These are phyloP conservation scores for Coemansia umbellata DNA, from an alignment of 192 early-diverging fungal genomes.

Conservation along the genomic window DNA sequence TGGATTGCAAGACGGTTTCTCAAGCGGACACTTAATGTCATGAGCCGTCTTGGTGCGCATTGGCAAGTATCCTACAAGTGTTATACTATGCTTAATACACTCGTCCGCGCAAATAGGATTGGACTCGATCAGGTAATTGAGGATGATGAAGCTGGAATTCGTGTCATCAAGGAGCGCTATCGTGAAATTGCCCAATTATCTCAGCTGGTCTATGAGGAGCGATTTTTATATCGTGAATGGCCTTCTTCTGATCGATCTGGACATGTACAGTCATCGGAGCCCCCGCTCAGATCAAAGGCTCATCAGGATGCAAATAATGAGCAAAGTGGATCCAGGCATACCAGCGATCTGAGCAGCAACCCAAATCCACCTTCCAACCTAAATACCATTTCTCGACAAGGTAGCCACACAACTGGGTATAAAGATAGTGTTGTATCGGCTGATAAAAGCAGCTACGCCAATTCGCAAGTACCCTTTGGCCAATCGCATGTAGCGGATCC, in stretches of 20 bases:
- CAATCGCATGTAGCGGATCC: no score
- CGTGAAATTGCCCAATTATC: slow-evolving; percentile 24
- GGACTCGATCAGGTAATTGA: slow-evolving; percentile 34
- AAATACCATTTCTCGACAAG: no score
- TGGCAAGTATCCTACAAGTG: slow-evolving; percentile 52
- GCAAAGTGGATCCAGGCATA: no score
- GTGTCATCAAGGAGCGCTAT: slow-evolving; percentile 26
- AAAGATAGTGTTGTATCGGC: no score
- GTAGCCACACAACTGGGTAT: no score
- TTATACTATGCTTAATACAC: slow-evolving; percentile 48
- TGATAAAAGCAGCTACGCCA: no score
- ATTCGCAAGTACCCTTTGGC: no score
- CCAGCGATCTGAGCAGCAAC: no score
- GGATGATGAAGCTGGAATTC: slow-evolving; percentile 15
- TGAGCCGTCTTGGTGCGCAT: slow-evolving; percentile 48
- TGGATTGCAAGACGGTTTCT: slow-evolving; percentile 47
- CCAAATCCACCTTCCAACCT: no score
- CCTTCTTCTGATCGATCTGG: neutral
- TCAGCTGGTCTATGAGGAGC: slow-evolving; percentile 29
- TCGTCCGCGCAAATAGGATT: slow-evolving; percentile 43
- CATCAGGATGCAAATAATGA: no score
- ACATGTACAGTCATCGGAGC: neutral
- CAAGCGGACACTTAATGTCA: slow-evolving; percentile 49
- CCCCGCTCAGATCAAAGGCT: neutral
- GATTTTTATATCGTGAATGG: slow-evolving; percentile 9